These are phyloP conservation scores for Begonia loranthoides DNA, from an alignment of 306 rosid species.

Conservation along the genomic window DNA sequence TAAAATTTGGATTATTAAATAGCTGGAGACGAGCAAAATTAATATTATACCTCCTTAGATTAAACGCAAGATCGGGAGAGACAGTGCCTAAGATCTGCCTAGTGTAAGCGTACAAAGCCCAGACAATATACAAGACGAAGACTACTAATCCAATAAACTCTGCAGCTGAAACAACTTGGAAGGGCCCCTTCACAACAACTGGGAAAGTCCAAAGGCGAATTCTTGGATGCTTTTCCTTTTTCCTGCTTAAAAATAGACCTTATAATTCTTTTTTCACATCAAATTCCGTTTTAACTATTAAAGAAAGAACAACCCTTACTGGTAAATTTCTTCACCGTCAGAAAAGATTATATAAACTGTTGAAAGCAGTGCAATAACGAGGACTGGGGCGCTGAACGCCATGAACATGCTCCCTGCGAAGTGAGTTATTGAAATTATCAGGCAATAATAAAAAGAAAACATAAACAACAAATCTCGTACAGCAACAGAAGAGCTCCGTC, in stretches of 20 bases:
- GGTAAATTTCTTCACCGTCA: constrained; percentile 36
- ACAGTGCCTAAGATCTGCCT: constrained; percentile 14
- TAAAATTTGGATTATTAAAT: too few species aligned
- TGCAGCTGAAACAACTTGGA: constrained; percentile 73
- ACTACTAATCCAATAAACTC: constrained; percentile 60
- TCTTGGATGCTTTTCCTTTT: constrained; percentile 52
- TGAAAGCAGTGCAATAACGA: constrained; percentile 54
- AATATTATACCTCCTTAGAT: constrained; percentile 36
- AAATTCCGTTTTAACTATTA: neutral
- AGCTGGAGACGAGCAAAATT: too few species aligned
- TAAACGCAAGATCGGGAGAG: constrained; percentile 12
- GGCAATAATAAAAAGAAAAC: too few species aligned
- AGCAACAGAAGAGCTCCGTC: too few species aligned
- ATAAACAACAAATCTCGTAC: too few species aligned
- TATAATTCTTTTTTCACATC: neutral
- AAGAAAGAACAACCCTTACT: constrained; percentile 23
- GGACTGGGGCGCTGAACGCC: constrained; percentile 39
- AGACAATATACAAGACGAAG: constrained; percentile 37
- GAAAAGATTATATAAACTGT: constrained; percentile 33
- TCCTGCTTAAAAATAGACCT: neutral
- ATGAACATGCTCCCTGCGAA: constrained; percentile 53
- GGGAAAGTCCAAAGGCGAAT: constrained; percentile 75
- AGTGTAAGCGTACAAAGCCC: constrained; percentile 50
- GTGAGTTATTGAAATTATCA: too few species aligned
- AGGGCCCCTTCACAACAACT: constrained; percentile 62